Evolutionary conservation across 495 filamentous ascomycete species (phyloP).

Genomic region (Glarea lozoyensis): DNA sequence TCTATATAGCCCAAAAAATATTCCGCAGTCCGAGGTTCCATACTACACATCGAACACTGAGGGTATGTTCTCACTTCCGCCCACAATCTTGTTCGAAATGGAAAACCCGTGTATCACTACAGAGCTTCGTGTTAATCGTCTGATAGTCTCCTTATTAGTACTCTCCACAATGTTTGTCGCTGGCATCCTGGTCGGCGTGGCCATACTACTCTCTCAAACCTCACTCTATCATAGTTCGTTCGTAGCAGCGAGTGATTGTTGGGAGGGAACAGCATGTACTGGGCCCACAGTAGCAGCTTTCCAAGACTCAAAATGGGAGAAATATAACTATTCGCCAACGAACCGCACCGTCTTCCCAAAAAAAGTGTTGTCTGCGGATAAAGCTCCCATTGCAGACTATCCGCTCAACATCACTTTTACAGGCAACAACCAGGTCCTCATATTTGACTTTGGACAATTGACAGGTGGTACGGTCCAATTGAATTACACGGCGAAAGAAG

Average conservation of each 20-base stretch:
- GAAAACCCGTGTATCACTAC: too few species aligned
- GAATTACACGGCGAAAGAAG: slow-evolving; percentile 34
- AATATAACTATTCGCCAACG: slow-evolving; percentile 49
- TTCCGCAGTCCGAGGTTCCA: too few species aligned
- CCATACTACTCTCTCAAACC: slow-evolving; percentile 1
- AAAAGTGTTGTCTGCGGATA: not conserved
- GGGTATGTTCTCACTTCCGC: too few species aligned
- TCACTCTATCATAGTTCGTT: too few species aligned
- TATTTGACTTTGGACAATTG: slow-evolving; percentile 50
- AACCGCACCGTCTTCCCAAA: slow-evolving; percentile 42
- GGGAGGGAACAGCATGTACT: slow-evolving; percentile 47
- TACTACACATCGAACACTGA: too few species aligned
- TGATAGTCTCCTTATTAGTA: slow-evolving; percentile 7
- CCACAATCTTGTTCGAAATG: too few species aligned
- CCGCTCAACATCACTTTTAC: slow-evolving; percentile 26
- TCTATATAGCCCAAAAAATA: too few species aligned
- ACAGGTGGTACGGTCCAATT: slow-evolving; percentile 48
- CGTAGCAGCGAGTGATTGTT: slow-evolving; percentile 29
- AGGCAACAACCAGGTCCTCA: slow-evolving; percentile 37
- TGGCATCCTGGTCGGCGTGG: not conserved
- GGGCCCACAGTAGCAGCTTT: slow-evolving; percentile 42
- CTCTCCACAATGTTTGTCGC: slow-evolving; percentile 6
- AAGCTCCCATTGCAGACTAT: slow-evolving; percentile 16
- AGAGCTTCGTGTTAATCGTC: too few species aligned
- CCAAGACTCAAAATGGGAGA: slow-evolving; percentile 49